Conservation (phyloP, 176 grass and related monocot species). For the Thinopyrum elongatum region DNA sequence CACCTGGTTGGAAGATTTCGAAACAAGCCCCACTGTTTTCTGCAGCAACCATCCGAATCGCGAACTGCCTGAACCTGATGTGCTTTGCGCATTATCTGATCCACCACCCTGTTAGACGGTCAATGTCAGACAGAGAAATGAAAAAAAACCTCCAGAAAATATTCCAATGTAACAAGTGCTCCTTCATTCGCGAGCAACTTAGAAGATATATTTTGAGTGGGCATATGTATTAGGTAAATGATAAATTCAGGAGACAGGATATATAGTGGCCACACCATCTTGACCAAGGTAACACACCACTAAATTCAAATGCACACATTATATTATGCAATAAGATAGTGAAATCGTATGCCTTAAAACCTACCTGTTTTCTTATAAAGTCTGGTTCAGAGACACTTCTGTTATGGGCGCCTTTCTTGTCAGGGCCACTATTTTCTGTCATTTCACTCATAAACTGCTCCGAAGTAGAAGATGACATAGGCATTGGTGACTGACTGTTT, state of each 20-base stretch:
- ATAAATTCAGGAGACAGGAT: background rate
- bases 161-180: background rate
- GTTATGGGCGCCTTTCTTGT: conserved; percentile 54
- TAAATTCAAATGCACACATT: background rate
- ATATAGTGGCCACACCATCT: background rate
- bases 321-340: background rate
- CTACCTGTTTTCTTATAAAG: conserved; percentile 69
- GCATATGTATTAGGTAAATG: background rate
- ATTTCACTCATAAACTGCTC: conserved; percentile 71
- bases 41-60: conserved; percentile 81
- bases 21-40: conserved; percentile 77
- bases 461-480: conserved; percentile 68
- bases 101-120: conserved; percentile 54
- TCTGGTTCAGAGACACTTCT: conserved; percentile 93
- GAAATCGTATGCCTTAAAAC: background rate
- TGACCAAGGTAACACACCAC: background rate
- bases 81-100: conserved; percentile 57
- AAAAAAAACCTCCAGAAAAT: background rate
- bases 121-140: background rate
- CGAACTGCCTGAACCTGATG: conserved; percentile 58
- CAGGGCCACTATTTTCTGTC: conserved; percentile 38
- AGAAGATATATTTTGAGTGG: background rate
- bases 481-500: conserved; percentile 69
- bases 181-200: background rate
- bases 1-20: conserved; percentile 78